phyloP scores from a whole-genome alignment of 2,329 filamentous ascomycete species.

The Ophiostoma montium region DNA sequence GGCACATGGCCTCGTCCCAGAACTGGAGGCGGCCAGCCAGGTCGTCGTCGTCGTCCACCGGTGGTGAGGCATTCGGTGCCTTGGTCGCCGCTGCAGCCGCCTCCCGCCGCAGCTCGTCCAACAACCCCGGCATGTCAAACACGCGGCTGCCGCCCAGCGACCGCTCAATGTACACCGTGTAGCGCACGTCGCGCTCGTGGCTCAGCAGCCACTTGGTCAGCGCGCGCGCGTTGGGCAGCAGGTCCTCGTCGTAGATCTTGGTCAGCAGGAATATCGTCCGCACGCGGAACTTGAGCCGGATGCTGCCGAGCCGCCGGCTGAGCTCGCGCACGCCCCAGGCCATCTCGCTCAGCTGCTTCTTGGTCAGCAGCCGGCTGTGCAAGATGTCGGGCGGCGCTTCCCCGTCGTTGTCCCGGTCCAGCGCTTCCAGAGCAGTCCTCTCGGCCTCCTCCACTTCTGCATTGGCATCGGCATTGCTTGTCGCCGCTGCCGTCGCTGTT shows the following conservation, averaged over 20 bases:
- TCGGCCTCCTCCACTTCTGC: background rate
- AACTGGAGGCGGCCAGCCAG: conserved; percentile 50
- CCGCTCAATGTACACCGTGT: conserved; percentile 73
- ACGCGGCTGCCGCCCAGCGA: conserved; percentile 54
- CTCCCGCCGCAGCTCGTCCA: conserved; percentile 41
- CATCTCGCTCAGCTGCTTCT: conserved; percentile 93
- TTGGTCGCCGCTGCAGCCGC: conserved; percentile 11
- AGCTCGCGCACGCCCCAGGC: conserved; percentile 88
- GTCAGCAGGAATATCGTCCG: conserved; percentile 76
- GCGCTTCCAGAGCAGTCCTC: background rate
- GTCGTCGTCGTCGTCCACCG: conserved; percentile 18
- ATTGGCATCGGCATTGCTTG: too few species aligned
- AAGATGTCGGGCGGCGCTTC: too few species aligned
- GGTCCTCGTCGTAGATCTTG: conserved; percentile 74
- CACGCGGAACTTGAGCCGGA: conserved; percentile 70
- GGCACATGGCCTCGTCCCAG: conserved; percentile 73
- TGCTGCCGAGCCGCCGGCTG: conserved; percentile 69
- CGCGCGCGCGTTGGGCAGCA: conserved; percentile 65
- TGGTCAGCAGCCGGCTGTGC: conserved; percentile 68
- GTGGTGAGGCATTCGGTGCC: background rate
- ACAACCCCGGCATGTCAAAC: conserved; percentile 59
- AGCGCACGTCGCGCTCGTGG: conserved; percentile 49
- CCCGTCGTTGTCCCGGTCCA: background rate
- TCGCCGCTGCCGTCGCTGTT: background rate
- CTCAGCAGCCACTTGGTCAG: conserved; percentile 69